phyloP scores from a whole-genome alignment of 345 rosid genomes.

The Geranium brycei region DNA sequence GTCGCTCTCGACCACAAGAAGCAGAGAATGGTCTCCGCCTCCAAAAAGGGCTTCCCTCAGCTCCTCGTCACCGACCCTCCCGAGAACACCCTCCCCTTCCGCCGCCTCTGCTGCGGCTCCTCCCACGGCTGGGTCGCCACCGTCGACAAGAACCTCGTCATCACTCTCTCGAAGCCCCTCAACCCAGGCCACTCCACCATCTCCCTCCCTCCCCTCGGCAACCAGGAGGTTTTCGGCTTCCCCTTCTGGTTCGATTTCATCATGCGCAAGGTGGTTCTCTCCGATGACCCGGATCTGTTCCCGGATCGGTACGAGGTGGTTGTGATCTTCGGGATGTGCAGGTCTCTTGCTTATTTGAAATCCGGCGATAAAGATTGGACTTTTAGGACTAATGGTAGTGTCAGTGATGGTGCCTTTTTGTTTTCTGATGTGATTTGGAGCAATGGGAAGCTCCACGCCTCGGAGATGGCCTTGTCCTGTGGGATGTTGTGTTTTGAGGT shows the following conservation, averaged over 20 bases:
- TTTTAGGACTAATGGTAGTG: not conserved
- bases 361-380: slow-evolving; percentile 3
- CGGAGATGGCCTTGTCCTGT: not conserved
- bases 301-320: not conserved
- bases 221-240: not conserved
- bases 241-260: not conserved
- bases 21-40: not conserved
- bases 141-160: slow-evolving; percentile 1
- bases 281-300: not conserved
- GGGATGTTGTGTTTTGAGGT: not conserved
- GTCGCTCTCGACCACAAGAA: not conserved
- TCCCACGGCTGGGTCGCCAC: slow-evolving; percentile 7
- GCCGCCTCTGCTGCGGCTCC: slow-evolving; percentile 5
- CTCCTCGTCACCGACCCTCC: not conserved
- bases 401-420: not conserved
- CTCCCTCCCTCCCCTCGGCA: not conserved
- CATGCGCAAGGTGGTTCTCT: slow-evolving; percentile 2
- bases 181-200: not conserved
- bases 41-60: not conserved
- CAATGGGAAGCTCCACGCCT: not conserved
- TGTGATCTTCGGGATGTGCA: not conserved
- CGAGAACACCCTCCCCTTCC: not conserved
- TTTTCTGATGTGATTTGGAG: not conserved
- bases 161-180: not conserved
- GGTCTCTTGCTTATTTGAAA: not conserved